Base-by-base conservation (phyloP, 495 filamentous ascomycete genomes). In the Mycothermus thermophilus region DNA sequence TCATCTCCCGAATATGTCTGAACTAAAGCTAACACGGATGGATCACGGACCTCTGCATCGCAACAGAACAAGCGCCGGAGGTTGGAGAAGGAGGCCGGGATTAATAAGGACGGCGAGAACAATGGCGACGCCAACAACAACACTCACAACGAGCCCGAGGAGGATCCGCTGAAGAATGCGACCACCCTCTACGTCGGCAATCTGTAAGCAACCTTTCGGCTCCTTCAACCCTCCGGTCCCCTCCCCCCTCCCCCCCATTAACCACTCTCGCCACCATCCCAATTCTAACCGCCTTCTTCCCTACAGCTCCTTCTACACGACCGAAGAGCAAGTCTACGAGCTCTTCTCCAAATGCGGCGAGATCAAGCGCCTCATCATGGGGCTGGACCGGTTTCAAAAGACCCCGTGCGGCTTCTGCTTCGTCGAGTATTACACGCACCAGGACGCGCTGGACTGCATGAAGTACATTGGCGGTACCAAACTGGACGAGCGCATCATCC, bases 401-500 rank as follows among this genome's bases (percentile, higher is more conserved):
- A 97, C 90, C 11, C 90, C 90, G 4, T 97, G 90, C 59, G 90
- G 90, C 8, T 97, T 97, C 63, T 97, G 90, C 63, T 97, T 97
- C 51, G 90, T 97, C 47, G 90, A 97, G 58, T 97, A 97, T 60
- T 97, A 96, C 62, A 96, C 76, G 10, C 86, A 96, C 50, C 79
- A 88, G 46, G 90, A 96, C 58, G 90, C 90, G 5, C 63, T 96
- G 21, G 90, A 96, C 49, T 94, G 87, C 54, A 77, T 97, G 79
- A 96, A 96, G 58, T 97, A 96, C 49, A 77, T 96, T 46, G 92
- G 92, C 22, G 90, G 90, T 23, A 97, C 90, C n/a, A 97, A 97
- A 64, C 67, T 97, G 21, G 90, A 97, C 57, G 90, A 97, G 62
- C 75, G 90, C 41, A 81, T 96, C 43, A 94, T 97, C 45, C 71